Evolutionary conservation across 2,329 filamentous ascomycete genomes (phyloP).

Genomic region (Metarhizium anisopliae): DNA sequence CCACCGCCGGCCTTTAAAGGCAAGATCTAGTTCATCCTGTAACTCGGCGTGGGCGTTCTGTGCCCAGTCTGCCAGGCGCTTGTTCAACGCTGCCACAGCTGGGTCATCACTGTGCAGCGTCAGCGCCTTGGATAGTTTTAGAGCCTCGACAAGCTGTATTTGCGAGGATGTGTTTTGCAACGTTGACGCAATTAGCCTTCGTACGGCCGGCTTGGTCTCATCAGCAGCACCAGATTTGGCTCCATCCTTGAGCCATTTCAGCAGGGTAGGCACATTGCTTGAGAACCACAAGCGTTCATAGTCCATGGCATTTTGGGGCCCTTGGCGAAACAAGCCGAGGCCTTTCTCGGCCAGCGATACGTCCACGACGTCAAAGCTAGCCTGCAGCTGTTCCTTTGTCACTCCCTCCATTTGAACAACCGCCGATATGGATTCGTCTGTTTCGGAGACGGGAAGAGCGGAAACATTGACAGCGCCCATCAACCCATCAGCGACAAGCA

Average conservation of each 20-base stretch:
- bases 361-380: constrained; percentile 52
- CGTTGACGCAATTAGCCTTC: constrained; percentile 57
- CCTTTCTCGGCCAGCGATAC: constrained; percentile 52
- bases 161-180: constrained; percentile 43
- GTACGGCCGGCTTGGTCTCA: constrained; percentile 56
- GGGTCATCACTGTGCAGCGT: constrained; percentile 24
- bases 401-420: constrained; percentile 50
- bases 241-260: constrained; percentile 54
- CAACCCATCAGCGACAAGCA: constrained; percentile 67
- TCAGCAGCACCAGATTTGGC: constrained; percentile 27
- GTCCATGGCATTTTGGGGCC: constrained; percentile 57
- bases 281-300: constrained; percentile 69
- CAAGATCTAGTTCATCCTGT: constrained; percentile 67
- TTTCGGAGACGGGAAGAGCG: constrained; percentile 29
- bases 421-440: constrained; percentile 35
- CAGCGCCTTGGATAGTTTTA: constrained; percentile 23
- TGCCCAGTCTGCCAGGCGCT: constrained; percentile 61
- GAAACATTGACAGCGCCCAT: constrained; percentile 52
- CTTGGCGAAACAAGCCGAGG: constrained; percentile 58
- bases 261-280: constrained; percentile 58
- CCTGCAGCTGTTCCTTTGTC: constrained; percentile 22
- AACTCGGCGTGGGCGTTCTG: constrained; percentile 76
- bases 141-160: constrained; percentile 41
- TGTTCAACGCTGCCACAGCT: constrained; percentile 36
- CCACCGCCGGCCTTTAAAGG: constrained; percentile 71